Percentiles rank a stretch among this genome's conserved stretches.
Evolutionary conservation across 1,284 basidiomycete species (phyloP).

Genomic region (Ustilago trichophora): DNA sequence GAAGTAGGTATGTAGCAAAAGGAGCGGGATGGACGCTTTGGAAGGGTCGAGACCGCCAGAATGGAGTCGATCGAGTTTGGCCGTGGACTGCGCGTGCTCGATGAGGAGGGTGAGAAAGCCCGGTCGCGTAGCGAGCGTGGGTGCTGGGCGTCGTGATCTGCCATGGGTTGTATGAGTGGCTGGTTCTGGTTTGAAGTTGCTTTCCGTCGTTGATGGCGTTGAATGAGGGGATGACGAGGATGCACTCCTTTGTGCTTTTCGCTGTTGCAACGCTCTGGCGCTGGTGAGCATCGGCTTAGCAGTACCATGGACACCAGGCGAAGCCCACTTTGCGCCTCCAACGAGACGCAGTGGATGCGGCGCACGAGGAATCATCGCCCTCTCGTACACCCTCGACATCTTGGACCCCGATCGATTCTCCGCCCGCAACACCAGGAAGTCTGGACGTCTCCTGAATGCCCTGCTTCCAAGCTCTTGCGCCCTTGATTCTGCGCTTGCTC

Average conservation of each 20-base stretch:
- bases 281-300: slow-evolving; percentile 23
- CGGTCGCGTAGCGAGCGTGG: slow-evolving; percentile 44
- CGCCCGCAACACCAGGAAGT: slow-evolving; percentile 27
- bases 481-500: slow-evolving; percentile 8
- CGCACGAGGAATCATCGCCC: slow-evolving; percentile 23
- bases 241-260: slow-evolving; percentile 3
- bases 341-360: slow-evolving; percentile 29
- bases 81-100: slow-evolving; percentile 43
- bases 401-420: slow-evolving; percentile 17
- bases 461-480: slow-evolving; percentile 9
- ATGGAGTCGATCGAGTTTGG: slow-evolving; percentile 26
- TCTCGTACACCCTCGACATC: slow-evolving; percentile 22
- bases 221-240: neutral
- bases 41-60: slow-evolving; percentile 16
- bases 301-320: slow-evolving; percentile 1
- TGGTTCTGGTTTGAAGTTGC: neutral
- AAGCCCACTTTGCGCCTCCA: neutral
- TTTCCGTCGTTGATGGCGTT: neutral
- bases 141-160: neutral
- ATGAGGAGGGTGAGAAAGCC: slow-evolving; percentile 53
- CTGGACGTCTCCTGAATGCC: slow-evolving; percentile 5
- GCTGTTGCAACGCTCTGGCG: slow-evolving; percentile 6
- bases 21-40: slow-evolving; percentile 39
- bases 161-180: neutral
- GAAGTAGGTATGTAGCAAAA: slow-evolving; percentile 58